These are phyloP conservation scores for Sporisorium reilianum DNA, from an alignment of 1,284 basidiomycete genomes.

Conservation along the genomic window DNA sequence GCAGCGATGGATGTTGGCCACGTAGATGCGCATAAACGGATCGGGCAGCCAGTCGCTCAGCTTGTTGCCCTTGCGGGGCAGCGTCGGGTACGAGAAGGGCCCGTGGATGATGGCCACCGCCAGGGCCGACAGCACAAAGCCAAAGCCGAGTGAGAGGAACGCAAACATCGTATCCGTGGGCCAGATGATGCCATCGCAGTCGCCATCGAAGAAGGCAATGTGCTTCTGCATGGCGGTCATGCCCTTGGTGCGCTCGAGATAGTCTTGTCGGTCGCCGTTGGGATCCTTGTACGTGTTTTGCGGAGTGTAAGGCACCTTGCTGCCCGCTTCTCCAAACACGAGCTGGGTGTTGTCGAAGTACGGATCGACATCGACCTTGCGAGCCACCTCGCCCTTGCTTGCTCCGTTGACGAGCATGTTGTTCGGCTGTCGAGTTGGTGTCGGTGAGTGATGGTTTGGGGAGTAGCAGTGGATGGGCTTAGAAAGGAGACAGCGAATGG, in stretches of 20 bases:
- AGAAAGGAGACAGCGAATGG: too few relatives aligned
- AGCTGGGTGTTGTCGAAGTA: conserved; percentile 54
- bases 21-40: conserved; percentile 72
- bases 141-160: conserved; percentile 72
- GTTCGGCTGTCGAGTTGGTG: not conserved
- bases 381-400: conserved; percentile 21
- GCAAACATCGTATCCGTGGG: conserved; percentile 74
- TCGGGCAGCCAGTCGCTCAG: conserved; percentile 65
- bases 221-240: conserved; percentile 71
- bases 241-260: conserved; percentile 48
- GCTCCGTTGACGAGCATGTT: conserved; percentile 12
- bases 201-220: conserved; percentile 73
- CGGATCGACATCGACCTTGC: conserved; percentile 44
- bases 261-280: conserved; percentile 51
- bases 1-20: conserved; percentile 71
- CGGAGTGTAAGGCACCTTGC: conserved; percentile 48
- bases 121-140: conserved; percentile 70
- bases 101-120: conserved; percentile 71
- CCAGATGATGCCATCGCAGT: conserved; percentile 74
- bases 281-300: conserved; percentile 53
- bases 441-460: not conserved
- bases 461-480: not conserved
- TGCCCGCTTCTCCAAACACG: conserved; percentile 27
- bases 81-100: conserved; percentile 55
- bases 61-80: conserved; percentile 33